Evolutionary conservation across 2,329 filamentous ascomycete species (phyloP).

Genomic region (Cyanodermella asteris): DNA sequence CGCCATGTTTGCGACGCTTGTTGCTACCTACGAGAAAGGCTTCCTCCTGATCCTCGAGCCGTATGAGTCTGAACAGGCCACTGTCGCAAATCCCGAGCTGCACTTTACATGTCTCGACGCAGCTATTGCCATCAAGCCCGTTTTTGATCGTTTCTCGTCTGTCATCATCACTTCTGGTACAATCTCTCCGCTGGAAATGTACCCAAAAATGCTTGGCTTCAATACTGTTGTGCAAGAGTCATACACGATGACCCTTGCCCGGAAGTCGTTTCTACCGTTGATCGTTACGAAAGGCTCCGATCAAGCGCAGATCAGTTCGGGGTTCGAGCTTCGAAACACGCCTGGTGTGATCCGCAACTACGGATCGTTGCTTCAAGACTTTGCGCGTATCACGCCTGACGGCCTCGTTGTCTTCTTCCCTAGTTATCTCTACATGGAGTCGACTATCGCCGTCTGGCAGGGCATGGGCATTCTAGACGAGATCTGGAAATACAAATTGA

Average conservation of each 20-base stretch:
- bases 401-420: slow-evolving; percentile 99
- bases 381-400: slow-evolving; percentile 86
- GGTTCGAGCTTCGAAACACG: slow-evolving; percentile 89
- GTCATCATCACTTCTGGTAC: slow-evolving; percentile 98
- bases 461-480: slow-evolving; percentile 94
- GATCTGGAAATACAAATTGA: slow-evolving; percentile 98
- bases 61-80: slow-evolving; percentile 84
- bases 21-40: slow-evolving; percentile 90
- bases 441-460: slow-evolving; percentile 98
- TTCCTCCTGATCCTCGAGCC: slow-evolving; percentile 94
- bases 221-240: slow-evolving; percentile 85
- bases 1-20: slow-evolving; percentile 86
- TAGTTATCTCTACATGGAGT: slow-evolving; percentile 97
- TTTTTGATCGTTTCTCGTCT: slow-evolving; percentile 92
- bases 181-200: slow-evolving; percentile 93
- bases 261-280: slow-evolving; percentile 92
- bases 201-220: slow-evolving; percentile 95
- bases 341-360: slow-evolving; percentile 95
- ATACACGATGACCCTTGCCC: slow-evolving; percentile 86
- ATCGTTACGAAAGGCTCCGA: slow-evolving; percentile 90
- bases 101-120: slow-evolving; percentile 95
- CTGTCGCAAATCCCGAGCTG: slow-evolving; percentile 87
- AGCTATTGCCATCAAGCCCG: slow-evolving; percentile 91
- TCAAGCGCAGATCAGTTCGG: slow-evolving; percentile 77
- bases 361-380: slow-evolving; percentile 78